These are phyloP conservation scores for Cerrena zonata DNA, from an alignment of 1,284 basidiomycete species.

Conservation along the genomic window DNA sequence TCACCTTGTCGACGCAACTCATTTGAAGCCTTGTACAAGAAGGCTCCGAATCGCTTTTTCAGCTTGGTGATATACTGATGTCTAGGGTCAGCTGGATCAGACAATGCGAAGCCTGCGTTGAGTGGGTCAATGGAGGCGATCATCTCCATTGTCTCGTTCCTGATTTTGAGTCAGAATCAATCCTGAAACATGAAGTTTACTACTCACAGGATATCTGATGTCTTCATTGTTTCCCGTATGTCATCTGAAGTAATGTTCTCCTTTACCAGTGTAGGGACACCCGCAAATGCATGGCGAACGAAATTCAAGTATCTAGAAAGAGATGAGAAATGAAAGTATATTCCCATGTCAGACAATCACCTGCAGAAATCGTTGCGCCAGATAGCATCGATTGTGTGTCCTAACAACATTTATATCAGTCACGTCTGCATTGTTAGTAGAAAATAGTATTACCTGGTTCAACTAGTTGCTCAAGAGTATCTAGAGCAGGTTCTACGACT, in stretches of 20 bases:
- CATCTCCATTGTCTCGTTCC: constrained; percentile 68
- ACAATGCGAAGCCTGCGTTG: constrained; percentile 65
- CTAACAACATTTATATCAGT: constrained; percentile 20
- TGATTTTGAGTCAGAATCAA: constrained; percentile 22
- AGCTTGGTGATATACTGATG: constrained; percentile 60
- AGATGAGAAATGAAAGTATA: constrained; percentile 2
- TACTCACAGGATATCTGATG: constrained; percentile 59
- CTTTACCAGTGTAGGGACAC: constrained; percentile 58
- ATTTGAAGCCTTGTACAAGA: constrained; percentile 69
- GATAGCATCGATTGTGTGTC: constrained; percentile 43
- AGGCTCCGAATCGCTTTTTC: constrained; percentile 60
- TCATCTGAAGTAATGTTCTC: constrained; percentile 45
- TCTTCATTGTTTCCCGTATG: constrained; percentile 32
- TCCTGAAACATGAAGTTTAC: neutral
- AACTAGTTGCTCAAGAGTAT: constrained; percentile 56
- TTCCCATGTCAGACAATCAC: constrained; percentile 30
- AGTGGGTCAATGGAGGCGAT: constrained; percentile 55
- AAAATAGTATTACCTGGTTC: constrained; percentile 38
- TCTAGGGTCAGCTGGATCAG: constrained; percentile 62
- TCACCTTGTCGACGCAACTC: constrained; percentile 66
- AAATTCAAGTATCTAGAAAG: constrained; percentile 50
- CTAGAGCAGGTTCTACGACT: constrained; percentile 64
- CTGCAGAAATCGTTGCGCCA: constrained; percentile 92
- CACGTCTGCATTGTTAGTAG: constrained; percentile 1
- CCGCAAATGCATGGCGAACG: constrained; percentile 63